Conservation (phyloP, 306 rosid species). For the Quercus wislizeni region DNA sequence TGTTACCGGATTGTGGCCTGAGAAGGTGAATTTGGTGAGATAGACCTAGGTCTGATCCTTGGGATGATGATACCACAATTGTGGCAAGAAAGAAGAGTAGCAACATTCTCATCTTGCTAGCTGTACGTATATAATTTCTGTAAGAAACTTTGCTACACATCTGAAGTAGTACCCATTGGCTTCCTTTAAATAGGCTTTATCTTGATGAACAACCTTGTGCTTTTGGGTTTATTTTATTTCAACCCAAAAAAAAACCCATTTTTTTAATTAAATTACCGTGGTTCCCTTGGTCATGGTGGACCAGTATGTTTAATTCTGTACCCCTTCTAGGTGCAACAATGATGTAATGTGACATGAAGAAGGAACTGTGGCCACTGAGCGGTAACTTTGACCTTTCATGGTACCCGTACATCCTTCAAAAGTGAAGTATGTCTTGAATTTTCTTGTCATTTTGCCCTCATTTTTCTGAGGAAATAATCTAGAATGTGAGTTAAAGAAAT, state of each 20-base stretch:
- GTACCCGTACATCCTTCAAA: not conserved
- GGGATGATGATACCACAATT: constrained; percentile 3
- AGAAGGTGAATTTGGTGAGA: constrained; percentile 39
- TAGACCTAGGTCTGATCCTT: constrained; percentile 5
- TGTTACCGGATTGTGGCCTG: constrained; percentile 14
- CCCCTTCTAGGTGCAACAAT: not conserved
- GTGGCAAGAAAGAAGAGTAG: constrained; percentile 19
- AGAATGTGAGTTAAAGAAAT: not conserved
- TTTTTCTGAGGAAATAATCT: not conserved
- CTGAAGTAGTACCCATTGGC: not conserved
- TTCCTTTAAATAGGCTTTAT: constrained; percentile 4
- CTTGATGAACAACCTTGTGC: not conserved
- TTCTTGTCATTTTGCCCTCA: not conserved
- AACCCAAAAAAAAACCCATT: not conserved
- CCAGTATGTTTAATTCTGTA: not conserved
- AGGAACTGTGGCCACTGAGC: not conserved
- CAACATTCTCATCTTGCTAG: not conserved
- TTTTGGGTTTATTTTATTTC: too few relatives aligned
- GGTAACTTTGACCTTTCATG: not conserved
- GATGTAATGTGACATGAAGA: not conserved
- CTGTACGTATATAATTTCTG: not conserved
- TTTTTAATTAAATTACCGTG: not conserved
- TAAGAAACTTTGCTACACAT: not conserved
- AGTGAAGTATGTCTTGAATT: not conserved
- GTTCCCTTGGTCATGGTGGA: not conserved